Evolutionary conservation across 768 basidiomycete species (phyloP).

Genomic region (Amanita subjunquillea): DNA sequence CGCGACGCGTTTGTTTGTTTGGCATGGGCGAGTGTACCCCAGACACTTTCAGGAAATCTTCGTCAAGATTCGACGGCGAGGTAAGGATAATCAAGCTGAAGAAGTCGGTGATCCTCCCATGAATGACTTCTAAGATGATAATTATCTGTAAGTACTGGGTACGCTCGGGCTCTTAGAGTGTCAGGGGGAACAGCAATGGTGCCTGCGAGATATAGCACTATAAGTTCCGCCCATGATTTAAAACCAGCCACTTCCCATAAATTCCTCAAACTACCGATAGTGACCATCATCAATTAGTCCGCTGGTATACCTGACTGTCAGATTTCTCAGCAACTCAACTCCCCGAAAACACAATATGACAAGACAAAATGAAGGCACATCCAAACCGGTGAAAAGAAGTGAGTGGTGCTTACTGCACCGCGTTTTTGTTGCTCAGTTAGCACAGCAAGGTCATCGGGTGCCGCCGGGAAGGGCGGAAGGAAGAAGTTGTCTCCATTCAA

Average conservation of each 20-base stretch:
- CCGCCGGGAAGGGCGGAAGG: constrained; percentile 23
- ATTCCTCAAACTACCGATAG: constrained; percentile 18
- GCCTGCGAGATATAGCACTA: constrained; percentile 27
- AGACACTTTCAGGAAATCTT: constrained; percentile 13
- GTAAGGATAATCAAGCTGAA: background rate
- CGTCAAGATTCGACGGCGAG: background rate
- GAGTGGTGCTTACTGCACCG: constrained; percentile 11
- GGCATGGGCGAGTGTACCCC: constrained; percentile 13
- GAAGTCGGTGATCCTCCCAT: background rate
- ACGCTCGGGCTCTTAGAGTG: constrained; percentile 2
- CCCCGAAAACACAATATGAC: background rate
- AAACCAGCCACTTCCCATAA: constrained; percentile 29
- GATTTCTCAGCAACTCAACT: background rate
- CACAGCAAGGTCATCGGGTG: constrained; percentile 40
- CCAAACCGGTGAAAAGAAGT: constrained; percentile 51
- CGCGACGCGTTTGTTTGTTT: constrained; percentile 44
- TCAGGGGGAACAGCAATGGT: constrained; percentile 18
- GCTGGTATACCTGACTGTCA: background rate
- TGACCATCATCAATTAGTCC: background rate
- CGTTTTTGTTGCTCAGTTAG: background rate
- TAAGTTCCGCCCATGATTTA: constrained; percentile 52
- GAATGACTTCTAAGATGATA: background rate
- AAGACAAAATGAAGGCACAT: constrained; percentile 9
- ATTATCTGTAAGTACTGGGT: background rate
- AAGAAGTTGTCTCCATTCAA: constrained; percentile 69